Base-by-base conservation (phyloP, 495 filamentous ascomycete species). In the Xanthoparmelia taractica region DNA sequence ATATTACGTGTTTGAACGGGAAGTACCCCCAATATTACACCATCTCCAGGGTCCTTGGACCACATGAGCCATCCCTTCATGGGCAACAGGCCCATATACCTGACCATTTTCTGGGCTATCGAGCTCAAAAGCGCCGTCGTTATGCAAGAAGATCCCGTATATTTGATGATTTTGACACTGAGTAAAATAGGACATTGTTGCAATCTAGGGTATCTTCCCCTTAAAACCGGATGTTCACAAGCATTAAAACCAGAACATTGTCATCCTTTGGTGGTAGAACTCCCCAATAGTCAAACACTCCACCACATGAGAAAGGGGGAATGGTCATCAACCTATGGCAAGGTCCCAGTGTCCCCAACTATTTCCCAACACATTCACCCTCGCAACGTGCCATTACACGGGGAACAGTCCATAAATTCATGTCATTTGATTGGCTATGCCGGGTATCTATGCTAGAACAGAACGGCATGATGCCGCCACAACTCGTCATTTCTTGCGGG, bases 161-260 rank as follows among this genome's bases (percentile, higher is more conserved):
- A 17, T 23, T 17, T n/a, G 38, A 41, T 18, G 2, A 1, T 41
- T 41, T 18, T 18, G 38, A 18, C 15, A 38, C n/a, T n/a, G n/a
- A n/a, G n/a, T n/a, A n/a, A 43, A 43, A 18, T 17, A 18, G 12
- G 15, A 43, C 3, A 10, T 17, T 4, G 20, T 45, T n/a, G 6
- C 20, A 23, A 6, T 45, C 8, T 45, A 23, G n/a, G 43, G 43
- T 20, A 47, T 7, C n/a, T 23, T 47, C 43, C n/a, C n/a, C 43
- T 8, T 10, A 6, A 7, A 0, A 1, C 0, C 25, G 0, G 13
- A 47, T 13, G 12, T 4, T 47, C 0, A 0, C 0, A 10, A 43
- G 7, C 2, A 20, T 47, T 23, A 23, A 47, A 11, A 4, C 12
- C 23, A 17, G 15, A 10, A n/a, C 27, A 17, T 29, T 3, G 47